These are phyloP conservation scores for Daldinia vernicosa DNA, from an alignment of 495 filamentous ascomycete species.

Conservation along the genomic window DNA sequence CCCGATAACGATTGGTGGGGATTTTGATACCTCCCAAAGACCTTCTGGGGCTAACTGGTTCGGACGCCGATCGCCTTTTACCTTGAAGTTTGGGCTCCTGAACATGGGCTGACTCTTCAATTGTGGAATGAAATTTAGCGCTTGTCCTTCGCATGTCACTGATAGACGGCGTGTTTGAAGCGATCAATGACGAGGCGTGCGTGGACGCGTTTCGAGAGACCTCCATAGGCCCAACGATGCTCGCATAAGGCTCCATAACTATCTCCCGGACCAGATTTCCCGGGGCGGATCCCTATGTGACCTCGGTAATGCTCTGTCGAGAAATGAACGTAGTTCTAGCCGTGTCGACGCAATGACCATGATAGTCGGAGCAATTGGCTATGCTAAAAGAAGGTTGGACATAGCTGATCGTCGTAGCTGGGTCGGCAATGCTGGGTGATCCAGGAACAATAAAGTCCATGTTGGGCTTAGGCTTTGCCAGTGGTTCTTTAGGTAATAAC, in stretches of 20 bases:
- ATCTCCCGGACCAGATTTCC: slow-evolving; percentile 1
- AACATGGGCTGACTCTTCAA: neutral
- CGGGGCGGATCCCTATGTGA: slow-evolving; percentile 36
- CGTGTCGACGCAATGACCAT: slow-evolving; percentile 8
- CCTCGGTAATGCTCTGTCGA: slow-evolving; percentile 45
- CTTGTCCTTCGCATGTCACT: slow-evolving; percentile 14
- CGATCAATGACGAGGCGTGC: slow-evolving; percentile 12
- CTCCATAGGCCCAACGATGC: slow-evolving; percentile 4
- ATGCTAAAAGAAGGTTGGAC: slow-evolving; percentile 38
- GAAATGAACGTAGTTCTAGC: slow-evolving; percentile 42
- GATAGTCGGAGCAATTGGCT: slow-evolving; percentile 1
- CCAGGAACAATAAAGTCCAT: slow-evolving; percentile 34
- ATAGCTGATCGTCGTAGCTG: slow-evolving; percentile 43
- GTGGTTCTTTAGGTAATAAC: slow-evolving; percentile 29
- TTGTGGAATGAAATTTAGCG: slow-evolving; percentile 2
- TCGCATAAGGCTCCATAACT: slow-evolving; percentile 6
- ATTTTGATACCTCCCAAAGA: slow-evolving; percentile 12
- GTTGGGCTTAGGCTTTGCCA: slow-evolving; percentile 27
- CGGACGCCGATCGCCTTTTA: slow-evolving; percentile 35
- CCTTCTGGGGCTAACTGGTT: slow-evolving; percentile 27
- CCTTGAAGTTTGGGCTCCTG: neutral
- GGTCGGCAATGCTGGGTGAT: slow-evolving; percentile 35
- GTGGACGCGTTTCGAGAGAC: slow-evolving; percentile 23
- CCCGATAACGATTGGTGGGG: neutral
- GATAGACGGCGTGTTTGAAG: slow-evolving; percentile 18